A percentile compares a stretch with the other conserved stretches of the same genome.
phyloP scores from a whole-genome alignment of 257 asterid genomes.

The Nicotiana attenuata region DNA sequence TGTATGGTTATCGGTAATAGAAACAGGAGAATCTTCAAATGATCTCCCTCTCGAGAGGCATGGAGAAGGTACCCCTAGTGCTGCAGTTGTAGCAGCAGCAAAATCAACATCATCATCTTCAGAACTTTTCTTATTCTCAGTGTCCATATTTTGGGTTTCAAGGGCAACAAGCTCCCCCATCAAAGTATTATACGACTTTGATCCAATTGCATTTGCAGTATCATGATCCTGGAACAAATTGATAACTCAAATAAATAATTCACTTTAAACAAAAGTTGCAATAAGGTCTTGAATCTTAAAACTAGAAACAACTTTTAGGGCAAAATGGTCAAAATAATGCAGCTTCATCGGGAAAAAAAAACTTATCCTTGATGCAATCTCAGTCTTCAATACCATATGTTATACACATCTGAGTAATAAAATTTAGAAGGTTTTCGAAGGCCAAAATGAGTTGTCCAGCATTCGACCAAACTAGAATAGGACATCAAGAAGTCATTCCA shows the following conservation, averaged over 20 bases:
- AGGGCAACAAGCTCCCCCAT: slow-evolving; percentile 90
- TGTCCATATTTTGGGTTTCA: slow-evolving; percentile 49
- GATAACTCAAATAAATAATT: background rate
- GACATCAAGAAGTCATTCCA: background rate
- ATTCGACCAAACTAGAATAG: background rate
- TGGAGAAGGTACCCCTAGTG: slow-evolving; percentile 96
- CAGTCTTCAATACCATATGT: background rate
- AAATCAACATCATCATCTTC: slow-evolving; percentile 84
- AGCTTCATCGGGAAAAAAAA: background rate
- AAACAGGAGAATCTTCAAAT: slow-evolving; percentile 56
- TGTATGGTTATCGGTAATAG: slow-evolving; percentile 14
- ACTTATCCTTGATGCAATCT: background rate
- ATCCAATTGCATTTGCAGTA: slow-evolving; percentile 74
- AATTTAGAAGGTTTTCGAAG: background rate
- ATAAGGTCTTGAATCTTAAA: background rate
- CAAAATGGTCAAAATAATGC: background rate
- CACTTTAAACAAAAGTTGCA: background rate
- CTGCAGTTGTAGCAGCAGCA: slow-evolving; percentile 93
- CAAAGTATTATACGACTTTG: slow-evolving; percentile 81
- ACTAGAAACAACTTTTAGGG: background rate
- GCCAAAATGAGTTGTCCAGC: background rate
- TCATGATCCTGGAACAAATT: slow-evolving; percentile 54
- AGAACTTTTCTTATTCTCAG: slow-evolving; percentile 30
- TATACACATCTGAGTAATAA: background rate
- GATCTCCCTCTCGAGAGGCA: slow-evolving; percentile 78